Base-by-base conservation (phyloP, 23 red algal genomes). In the Cyanidioschyzon merolae region DNA sequence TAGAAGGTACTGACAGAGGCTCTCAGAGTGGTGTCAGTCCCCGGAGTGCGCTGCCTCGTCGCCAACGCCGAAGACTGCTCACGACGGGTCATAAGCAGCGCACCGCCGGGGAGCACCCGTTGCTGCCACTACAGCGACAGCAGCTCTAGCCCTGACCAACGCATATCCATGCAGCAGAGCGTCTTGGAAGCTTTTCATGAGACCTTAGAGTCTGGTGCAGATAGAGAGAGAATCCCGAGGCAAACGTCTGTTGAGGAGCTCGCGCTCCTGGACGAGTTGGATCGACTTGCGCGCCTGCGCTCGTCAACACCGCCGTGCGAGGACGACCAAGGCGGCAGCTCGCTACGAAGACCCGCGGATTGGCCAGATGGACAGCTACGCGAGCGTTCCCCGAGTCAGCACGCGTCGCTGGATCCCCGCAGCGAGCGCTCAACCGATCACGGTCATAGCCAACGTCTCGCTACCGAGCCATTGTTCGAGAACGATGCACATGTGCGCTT, bases 211-310 rank as follows among this genome's bases (percentile, higher is more conserved):
- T 54, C 45, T 54, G 45, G 21, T 21, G 45, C 45, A 21, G 45
- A 54, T 21, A 7, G 45, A 7, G 21, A 54, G 21, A 54, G 45
- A 7, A 21, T 54, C 45, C 21, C 45, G 45, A 54, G 12, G 7
- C 45, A 21, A 21, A 7, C 45, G 12, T 54, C 45, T 54, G 45
- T 21, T 54, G 63, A 71, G 21, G 63, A 71, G 63, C 63, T 71
- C 7, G n/a, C n/a, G 63, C 63, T 71, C 12, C 63, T 71, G 16
- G 63, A 71, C n/a, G 63, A 71, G 29, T 32, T 71, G 29, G 63
- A 71, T 35, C 2, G n/a, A 35, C 63, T 71, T 7, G 63, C 21
- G 63, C 63, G 32, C 7, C 30, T 71, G 29, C 63, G 63, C 29
- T 35, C 32, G 7, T 71, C 63, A 32, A 71, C 63, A 27, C 63